Evolutionary conservation across 768 basidiomycete genomes (phyloP).

Genomic region (Mycena sanguinolenta): DNA sequence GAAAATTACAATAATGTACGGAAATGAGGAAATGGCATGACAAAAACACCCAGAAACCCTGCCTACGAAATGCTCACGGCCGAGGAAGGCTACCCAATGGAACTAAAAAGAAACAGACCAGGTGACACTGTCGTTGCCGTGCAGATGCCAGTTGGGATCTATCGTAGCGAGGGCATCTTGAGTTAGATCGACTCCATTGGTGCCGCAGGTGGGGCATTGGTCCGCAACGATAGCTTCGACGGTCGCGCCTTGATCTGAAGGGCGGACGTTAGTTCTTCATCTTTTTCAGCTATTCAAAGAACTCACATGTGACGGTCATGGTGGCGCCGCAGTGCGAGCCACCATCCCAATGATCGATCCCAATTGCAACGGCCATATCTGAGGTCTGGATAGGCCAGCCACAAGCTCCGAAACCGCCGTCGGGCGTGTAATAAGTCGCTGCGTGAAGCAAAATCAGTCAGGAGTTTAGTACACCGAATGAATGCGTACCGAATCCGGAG

Average conservation of each 20-base stretch:
- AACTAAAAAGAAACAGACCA: conserved; percentile 9
- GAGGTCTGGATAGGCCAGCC: not conserved
- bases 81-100: no score
- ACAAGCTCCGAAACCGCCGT: not conserved
- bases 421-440: not conserved
- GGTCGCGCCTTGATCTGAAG: no score
- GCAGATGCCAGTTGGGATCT: conserved; percentile 12
- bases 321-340: no score
- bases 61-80: no score
- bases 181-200: conserved; percentile 23
- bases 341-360: not conserved
- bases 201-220: conserved; percentile 25
- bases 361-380: not conserved
- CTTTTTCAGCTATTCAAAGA: no score
- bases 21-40: no score
- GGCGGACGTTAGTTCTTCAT: no score
- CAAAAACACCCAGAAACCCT: no score
- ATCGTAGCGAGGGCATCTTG: conserved; percentile 24
- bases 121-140: conserved; percentile 12
- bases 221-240: conserved; percentile 13
- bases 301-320: conserved; percentile 17
- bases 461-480: not conserved
- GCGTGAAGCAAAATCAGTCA: not conserved
- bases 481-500: not conserved
- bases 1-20: no score